Base-by-base conservation (phyloP, 208 protist genomes). In the Herpetomonas samuelpessoai region DNA sequence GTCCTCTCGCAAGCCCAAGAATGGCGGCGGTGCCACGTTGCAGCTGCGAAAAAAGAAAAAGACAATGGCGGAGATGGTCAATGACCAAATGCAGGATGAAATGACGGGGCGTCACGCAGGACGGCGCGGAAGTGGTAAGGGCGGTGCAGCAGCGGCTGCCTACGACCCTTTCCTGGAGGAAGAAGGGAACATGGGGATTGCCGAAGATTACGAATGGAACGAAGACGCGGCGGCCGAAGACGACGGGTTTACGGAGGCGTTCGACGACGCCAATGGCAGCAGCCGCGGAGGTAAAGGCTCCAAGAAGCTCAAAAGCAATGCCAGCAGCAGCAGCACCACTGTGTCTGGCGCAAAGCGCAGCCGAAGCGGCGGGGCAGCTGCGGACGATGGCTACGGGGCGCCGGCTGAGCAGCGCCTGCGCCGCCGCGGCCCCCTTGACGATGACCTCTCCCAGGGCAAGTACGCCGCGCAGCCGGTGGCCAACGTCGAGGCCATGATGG, bases 381-480 rank as follows among this genome's bases (percentile, higher is more conserved):
- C 6, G 35, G 35, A 41, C 35, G 35, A 41, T 6, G 35, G 14
- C 35, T 6, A 14, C 14, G 35, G 35, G 35, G 35, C 6, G 35
- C 6, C 35, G 14, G 14, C 9, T 41, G 9, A 41, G 57, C 49
- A 55, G 61, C 71, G 71, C 31, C 74, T 94, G 41, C 82, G 83
- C 6, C 83, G 71, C n/a, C 88, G 84, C 28, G 87, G 87, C 16
- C 87, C 87, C 12, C 65, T 92, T 16, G 85, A 95, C 35, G 46
- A 57, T 1, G 79, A 74, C 2, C 67, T 91, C 3, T 81, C 79
- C 24, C 58, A 77, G 31, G 83, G 83, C 18, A 73, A 76, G 30
- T 91, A 92, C 58, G 81, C 80, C 24, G 82, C 88, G 10, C 72
- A 64, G 12, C 71, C 85, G 0, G 70, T 86, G 2, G 68, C 67